Conservation (phyloP, 148 eudicot genomes). For the Rhododendron ovatum region DNA sequence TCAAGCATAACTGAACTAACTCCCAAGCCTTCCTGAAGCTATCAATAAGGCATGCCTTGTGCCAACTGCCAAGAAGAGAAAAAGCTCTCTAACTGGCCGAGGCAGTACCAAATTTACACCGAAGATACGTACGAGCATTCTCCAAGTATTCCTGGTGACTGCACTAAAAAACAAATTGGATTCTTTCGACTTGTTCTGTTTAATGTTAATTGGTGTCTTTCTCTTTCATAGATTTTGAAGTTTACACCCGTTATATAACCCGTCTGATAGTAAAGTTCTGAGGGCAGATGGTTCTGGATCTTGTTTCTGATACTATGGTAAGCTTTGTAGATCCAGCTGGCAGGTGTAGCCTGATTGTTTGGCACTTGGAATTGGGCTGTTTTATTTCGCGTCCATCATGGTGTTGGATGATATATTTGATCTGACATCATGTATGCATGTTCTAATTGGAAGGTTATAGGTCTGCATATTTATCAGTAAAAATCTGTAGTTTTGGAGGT, state of each 20-base stretch:
- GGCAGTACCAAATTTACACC: neutral
- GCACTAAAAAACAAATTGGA: neutral
- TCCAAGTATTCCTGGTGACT: neutral
- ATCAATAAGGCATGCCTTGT: neutral
- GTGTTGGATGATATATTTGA: neutral
- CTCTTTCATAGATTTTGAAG: neutral
- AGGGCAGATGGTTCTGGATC: neutral
- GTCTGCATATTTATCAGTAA: neutral
- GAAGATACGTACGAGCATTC: neutral
- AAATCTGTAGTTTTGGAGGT: neutral
- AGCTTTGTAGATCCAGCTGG: neutral
- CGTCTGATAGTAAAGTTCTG: neutral
- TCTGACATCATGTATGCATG: neutral
- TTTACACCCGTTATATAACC: neutral
- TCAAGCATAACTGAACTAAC: neutral
- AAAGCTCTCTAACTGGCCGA: neutral
- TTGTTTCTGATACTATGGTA: neutral
- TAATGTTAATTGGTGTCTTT: neutral
- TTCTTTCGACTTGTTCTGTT: neutral
- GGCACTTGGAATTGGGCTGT: neutral
- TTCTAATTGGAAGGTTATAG: neutral
- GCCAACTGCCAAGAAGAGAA: neutral
- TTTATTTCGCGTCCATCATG: neutral
- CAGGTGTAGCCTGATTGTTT: neutral
- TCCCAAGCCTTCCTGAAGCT: constrained; percentile 2